Conservation (phyloP, 225 moss, liverwort and hornwort species). For the Sphagnum tenellum region DNA sequence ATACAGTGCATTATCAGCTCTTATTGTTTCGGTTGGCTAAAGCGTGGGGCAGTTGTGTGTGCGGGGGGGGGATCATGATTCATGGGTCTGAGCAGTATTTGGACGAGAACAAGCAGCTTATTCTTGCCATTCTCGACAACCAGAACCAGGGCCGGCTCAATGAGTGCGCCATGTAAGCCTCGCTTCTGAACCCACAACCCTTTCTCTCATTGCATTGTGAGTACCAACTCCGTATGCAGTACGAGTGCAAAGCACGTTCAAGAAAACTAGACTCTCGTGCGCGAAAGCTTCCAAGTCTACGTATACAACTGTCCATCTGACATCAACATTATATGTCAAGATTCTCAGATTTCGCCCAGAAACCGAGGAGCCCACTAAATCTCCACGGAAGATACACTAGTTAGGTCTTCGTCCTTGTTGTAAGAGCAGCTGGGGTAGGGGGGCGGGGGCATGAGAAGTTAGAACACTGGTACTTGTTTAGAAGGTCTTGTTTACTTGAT, state of each 20-base stretch:
- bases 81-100: slow-evolving; percentile 23
- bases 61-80: neutral
- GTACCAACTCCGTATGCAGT: neutral
- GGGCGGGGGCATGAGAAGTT: neutral
- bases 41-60: too few relatives aligned
- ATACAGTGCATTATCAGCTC: too few relatives aligned
- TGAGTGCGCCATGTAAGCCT: slow-evolving; percentile 51
- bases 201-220: neutral
- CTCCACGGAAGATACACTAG: too few relatives aligned
- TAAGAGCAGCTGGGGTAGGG: neutral
- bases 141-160: slow-evolving; percentile 53
- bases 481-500: neutral
- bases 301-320: neutral
- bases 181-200: too few relatives aligned
- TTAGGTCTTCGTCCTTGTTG: neutral
- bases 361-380: neutral
- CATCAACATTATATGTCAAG: neutral
- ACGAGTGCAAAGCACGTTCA: neutral
- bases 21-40: neutral
- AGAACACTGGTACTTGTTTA: neutral
- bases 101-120: slow-evolving; percentile 61
- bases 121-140: slow-evolving; percentile 54
- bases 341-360: neutral
- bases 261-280: neutral
- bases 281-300: too few relatives aligned